These are phyloP conservation scores for Cercospora berteroae DNA, from an alignment of 2,329 filamentous ascomycete genomes.

Conservation along the genomic window DNA sequence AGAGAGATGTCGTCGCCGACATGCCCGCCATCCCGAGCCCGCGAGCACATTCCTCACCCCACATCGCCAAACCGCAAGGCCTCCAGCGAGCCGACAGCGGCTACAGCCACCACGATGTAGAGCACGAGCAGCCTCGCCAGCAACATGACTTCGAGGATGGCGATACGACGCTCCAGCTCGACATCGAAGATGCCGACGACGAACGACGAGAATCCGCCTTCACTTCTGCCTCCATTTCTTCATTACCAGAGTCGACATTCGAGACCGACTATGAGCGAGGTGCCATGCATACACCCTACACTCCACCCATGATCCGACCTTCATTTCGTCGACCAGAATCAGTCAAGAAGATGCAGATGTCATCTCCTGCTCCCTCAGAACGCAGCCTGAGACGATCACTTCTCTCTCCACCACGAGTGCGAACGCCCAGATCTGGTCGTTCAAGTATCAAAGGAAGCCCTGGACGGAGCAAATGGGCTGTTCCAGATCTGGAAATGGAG, in stretches of 20 bases:
- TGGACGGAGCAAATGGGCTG: conserved; percentile 36
- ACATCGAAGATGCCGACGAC: conserved; percentile 14
- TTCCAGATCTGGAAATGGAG: conserved; percentile 18
- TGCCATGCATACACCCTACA: conserved; percentile 43
- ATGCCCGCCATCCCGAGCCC: conserved; percentile 11
- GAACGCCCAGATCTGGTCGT: conserved; percentile 42
- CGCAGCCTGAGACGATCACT: conserved; percentile 41
- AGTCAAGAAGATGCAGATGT: conserved; percentile 70
- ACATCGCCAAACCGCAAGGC: not conserved
- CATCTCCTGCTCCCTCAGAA: conserved; percentile 60
- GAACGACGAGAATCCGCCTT: conserved; percentile 30
- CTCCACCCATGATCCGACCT: conserved; percentile 59
- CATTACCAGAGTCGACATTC: conserved; percentile 34
- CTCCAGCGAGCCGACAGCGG: conserved; percentile 1
- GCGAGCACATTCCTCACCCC: conserved; percentile 4
- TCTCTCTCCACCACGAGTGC: conserved; percentile 45
- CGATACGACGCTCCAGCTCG: not conserved
- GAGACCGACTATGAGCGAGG: conserved; percentile 30
- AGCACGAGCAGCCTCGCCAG: not conserved
- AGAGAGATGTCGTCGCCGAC: not conserved
- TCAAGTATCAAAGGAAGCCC: conserved; percentile 52
- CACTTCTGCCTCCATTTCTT: conserved; percentile 35
- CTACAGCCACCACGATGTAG: conserved; percentile 2
- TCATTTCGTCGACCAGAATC: conserved; percentile 69
- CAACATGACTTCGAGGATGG: not conserved